phyloP scores from a whole-genome alignment of 345 rosid species.

The Brassica carinata region DNA sequence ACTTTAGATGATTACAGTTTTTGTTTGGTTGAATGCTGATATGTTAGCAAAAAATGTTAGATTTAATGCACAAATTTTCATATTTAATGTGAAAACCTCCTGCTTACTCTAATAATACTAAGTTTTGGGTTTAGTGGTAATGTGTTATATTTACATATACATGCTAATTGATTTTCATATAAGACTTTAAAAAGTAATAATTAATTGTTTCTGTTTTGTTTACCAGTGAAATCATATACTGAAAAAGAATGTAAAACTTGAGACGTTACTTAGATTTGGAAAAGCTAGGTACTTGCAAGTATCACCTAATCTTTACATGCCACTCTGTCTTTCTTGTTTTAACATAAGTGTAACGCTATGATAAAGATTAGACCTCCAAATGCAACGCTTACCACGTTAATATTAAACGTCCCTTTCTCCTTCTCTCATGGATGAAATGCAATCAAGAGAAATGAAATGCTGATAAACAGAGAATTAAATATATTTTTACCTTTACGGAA shows the following conservation, averaged over 20 bases:
- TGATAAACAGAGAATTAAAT: background rate
- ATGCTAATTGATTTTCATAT: conserved; percentile 3
- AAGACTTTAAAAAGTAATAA: background rate
- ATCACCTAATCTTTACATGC: conserved; percentile 26
- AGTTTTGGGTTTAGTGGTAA: background rate
- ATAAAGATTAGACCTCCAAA: background rate
- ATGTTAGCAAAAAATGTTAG: background rate
- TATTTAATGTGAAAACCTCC: background rate
- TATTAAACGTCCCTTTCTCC: background rate
- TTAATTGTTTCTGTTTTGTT: background rate
- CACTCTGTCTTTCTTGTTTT: conserved; percentile 35
- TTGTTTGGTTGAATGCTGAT: conserved; percentile 10
- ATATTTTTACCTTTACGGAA: conserved; percentile 39
- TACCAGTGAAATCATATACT: background rate
- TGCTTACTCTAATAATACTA: background rate
- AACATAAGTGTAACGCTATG: conserved; percentile 7
- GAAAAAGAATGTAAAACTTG: background rate
- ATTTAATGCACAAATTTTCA: background rate
- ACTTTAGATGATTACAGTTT: background rate
- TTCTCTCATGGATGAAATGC: background rate
- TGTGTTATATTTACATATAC: background rate
- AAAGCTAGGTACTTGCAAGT: conserved; percentile 32
- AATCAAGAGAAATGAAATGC: conserved; percentile 12
- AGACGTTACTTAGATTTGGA: conserved; percentile 32
- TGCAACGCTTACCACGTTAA: background rate